A percentile compares a stretch with the other conserved stretches of the same genome.
These are phyloP conservation scores for Poterioochromonas sp. DNA, from an alignment of 352 stramenopile genomes.

Conservation along the genomic window DNA sequence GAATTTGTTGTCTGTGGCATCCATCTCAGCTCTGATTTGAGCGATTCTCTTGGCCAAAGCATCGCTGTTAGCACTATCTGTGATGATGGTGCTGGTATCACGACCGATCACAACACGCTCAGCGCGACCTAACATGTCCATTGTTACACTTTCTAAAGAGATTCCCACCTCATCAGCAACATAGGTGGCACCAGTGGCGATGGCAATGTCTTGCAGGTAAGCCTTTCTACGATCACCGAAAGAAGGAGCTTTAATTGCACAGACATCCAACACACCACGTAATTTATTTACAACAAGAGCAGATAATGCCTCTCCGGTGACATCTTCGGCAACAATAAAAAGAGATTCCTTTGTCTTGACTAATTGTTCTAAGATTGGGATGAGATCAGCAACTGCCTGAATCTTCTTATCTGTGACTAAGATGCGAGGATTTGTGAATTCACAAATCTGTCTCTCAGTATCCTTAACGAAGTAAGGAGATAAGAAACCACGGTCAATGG, in stretches of 20 bases:
- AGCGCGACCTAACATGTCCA: constrained; percentile 63
- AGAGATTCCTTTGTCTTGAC: constrained; percentile 67
- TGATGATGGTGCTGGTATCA: constrained; percentile 67
- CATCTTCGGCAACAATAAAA: constrained; percentile 70
- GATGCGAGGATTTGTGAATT: constrained; percentile 51
- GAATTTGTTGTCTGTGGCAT: constrained; percentile 61
- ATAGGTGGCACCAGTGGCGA: constrained; percentile 74
- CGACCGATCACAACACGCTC: constrained; percentile 65
- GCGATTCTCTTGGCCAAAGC: constrained; percentile 58
- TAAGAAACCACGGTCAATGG: constrained; percentile 69
- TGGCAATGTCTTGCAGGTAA: constrained; percentile 73
- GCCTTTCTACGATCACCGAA: constrained; percentile 65
- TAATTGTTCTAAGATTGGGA: constrained; percentile 68
- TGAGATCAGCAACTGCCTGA: constrained; percentile 63
- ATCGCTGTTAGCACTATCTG: constrained; percentile 57
- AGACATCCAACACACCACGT: constrained; percentile 66
- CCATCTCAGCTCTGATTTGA: constrained; percentile 55
- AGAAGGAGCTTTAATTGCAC: constrained; percentile 64
- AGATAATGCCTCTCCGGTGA: constrained; percentile 66
- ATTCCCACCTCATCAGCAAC: constrained; percentile 92
- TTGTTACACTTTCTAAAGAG: constrained; percentile 86
- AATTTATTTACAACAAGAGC: constrained; percentile 76
- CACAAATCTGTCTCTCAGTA: constrained; percentile 60
- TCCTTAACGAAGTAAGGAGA: constrained; percentile 75
- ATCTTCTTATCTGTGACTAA: constrained; percentile 71